Evolutionary conservation across 1,284 basidiomycete species (phyloP).

Genomic region (Rugosomyces carneus): DNA sequence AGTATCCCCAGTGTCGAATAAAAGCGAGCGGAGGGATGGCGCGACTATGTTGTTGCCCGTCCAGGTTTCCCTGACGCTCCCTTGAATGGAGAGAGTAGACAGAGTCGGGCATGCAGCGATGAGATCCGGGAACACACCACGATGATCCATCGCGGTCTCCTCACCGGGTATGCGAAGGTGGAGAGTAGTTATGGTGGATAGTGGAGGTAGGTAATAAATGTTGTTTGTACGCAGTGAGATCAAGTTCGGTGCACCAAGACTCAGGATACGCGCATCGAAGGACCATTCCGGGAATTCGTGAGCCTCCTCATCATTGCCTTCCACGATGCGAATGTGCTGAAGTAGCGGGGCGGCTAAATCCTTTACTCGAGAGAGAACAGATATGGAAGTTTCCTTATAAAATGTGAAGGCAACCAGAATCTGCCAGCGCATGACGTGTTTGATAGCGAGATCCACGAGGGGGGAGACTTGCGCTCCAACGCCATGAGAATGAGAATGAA

Average conservation of each 20-base stretch:
- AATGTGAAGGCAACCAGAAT: slow-evolving; percentile 22
- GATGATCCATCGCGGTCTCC: slow-evolving; percentile 5
- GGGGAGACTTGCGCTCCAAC: slow-evolving; percentile 6
- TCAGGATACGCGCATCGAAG: slow-evolving; percentile 11
- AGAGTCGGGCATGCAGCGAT: slow-evolving; percentile 8
- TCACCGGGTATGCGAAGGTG: slow-evolving; percentile 10
- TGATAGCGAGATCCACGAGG: slow-evolving; percentile 16
- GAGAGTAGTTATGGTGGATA: slow-evolving; percentile 18
- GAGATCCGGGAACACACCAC: slow-evolving; percentile 9
- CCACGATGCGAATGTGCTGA: slow-evolving; percentile 19
- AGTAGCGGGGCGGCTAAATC: slow-evolving; percentile 14
- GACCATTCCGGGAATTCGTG: neutral
- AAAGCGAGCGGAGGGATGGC: slow-evolving; percentile 21
- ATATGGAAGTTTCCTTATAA: slow-evolving; percentile 17
- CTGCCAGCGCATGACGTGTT: slow-evolving; percentile 22
- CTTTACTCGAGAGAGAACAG: slow-evolving; percentile 14
- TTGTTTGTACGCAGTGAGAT: slow-evolving; percentile 15
- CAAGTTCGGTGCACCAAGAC: slow-evolving; percentile 18
- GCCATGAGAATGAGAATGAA: slow-evolving; percentile 1
- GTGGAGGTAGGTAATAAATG: slow-evolving; percentile 15
- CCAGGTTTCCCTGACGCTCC: slow-evolving; percentile 8
- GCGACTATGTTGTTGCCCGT: slow-evolving; percentile 4
- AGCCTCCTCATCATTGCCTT: slow-evolving; percentile 7
- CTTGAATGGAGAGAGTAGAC: slow-evolving; percentile 14
- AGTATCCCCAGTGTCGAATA: slow-evolving; percentile 17